phyloP scores from a whole-genome alignment of 176 grass and related monocot genomes.

The Tuctoria greenei region DNA sequence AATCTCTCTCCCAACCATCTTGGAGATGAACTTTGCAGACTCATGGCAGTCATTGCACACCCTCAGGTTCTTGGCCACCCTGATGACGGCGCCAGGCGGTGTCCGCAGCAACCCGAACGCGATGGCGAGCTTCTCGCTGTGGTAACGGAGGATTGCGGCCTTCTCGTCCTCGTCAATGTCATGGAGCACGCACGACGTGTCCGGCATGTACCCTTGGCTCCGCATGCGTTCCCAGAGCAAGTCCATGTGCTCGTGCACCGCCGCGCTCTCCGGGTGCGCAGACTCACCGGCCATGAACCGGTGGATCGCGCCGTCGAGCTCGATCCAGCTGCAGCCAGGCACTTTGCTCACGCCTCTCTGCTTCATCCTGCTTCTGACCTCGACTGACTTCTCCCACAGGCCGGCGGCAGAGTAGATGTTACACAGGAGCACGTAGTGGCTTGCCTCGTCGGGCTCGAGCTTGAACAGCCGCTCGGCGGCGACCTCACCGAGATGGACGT shows the following conservation, averaged over 20 bases:
- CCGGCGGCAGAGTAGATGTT: slow-evolving; percentile 86
- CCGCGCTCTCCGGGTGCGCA: slow-evolving; percentile 57
- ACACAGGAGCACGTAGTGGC: slow-evolving; percentile 88
- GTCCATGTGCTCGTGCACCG: slow-evolving; percentile 62
- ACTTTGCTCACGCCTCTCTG: slow-evolving; percentile 65
- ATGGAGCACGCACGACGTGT: slow-evolving; percentile 80
- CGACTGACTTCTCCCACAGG: slow-evolving; percentile 52
- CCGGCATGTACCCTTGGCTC: slow-evolving; percentile 65
- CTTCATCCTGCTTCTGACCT: slow-evolving; percentile 64
- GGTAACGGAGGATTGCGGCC: slow-evolving; percentile 57
- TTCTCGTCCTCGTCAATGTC: slow-evolving; percentile 72
- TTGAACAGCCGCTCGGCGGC: slow-evolving; percentile 64
- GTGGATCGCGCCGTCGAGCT: slow-evolving; percentile 58
- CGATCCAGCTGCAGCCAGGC: slow-evolving; percentile 91
- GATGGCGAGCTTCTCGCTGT: slow-evolving; percentile 96
- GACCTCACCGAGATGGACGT: slow-evolving; percentile 63
- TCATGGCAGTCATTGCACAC: slow-evolving; percentile 97
- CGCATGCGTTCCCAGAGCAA: slow-evolving; percentile 74
- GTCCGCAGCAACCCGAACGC: slow-evolving; percentile 68
- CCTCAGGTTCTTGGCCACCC: slow-evolving; percentile 92
- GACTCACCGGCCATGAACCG: slow-evolving; percentile 78
- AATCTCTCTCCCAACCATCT: slow-evolving; percentile 65
- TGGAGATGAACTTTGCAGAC: slow-evolving; percentile 77
- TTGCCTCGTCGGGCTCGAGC: slow-evolving; percentile 80
- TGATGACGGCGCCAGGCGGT: slow-evolving; percentile 54